Base-by-base conservation (phyloP, 1,284 basidiomycete species). In the Melampsora americana region DNA sequence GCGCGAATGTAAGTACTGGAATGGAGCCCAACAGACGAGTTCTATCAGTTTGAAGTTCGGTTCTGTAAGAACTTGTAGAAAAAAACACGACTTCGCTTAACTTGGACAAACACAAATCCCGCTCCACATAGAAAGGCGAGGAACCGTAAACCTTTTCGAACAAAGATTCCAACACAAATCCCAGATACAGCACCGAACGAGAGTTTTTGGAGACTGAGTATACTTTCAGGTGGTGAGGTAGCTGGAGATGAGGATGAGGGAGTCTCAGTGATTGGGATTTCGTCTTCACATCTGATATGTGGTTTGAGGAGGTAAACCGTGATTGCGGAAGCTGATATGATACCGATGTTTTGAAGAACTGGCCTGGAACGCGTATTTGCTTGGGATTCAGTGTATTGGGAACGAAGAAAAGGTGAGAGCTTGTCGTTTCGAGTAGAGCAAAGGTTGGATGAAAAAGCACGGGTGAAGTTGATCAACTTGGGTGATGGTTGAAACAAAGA, bases 101-200 rank as follows among this genome's bases (percentile, higher is more conserved):
- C 73, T 68, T 75, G 73, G 50, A 75, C 65, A 11, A 75, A 35
- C 20, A 75, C 59, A 44, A 75, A 75, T 42, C 65, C 65, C 7
- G 64, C 73, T 20, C 73, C 73, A 30, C 35, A 60, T 20, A 75
- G 20, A 39, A 67, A 75, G 7, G 73, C 73, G 12, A 68, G 26
- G 12, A 75, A 62, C 16, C 7, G 60, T 39, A 75, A 61, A 0
- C 73, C 66, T 75, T 75, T 75, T 60, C 53, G 66, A 23, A 75
- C 66, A 56, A 75, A 75, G 5, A 75, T 42, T 11, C 73, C 73
- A 42, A 56, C 66, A 61, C 65, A 75, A 39, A 75, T 68, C 1
- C 73, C 73, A 23, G 66, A 53, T 0, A 75, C 16, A 35, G 73
- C 61, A 48, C 73, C 66, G 59, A 75, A 75, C 1, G 73, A 75